Percentiles rank a stretch among this genome's conserved stretches.
Evolutionary conservation across 768 basidiomycete species (phyloP).

Genomic region (Asterophora parasitica): DNA sequence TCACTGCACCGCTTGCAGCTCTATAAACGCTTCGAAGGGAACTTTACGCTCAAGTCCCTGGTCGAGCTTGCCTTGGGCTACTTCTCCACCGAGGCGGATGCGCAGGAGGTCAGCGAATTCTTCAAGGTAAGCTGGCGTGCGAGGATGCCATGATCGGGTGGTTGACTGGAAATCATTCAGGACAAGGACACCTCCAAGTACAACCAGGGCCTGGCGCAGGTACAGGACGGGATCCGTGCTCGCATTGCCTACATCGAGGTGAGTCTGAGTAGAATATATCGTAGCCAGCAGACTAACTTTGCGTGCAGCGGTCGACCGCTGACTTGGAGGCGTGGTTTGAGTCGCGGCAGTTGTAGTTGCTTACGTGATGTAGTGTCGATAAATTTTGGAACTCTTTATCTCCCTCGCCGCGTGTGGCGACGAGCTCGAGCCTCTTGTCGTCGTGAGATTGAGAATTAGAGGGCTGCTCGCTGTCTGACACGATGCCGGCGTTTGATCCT

Average conservation of each 20-base stretch:
- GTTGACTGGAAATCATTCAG: conserved; percentile 30
- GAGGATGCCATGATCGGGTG: conserved; percentile 3
- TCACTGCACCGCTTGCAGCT: conserved; percentile 33
- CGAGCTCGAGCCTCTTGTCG: conserved; percentile 16
- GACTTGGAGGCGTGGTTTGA: conserved; percentile 56
- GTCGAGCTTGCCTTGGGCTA: conserved; percentile 29
- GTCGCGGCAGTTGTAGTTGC: conserved; percentile 20
- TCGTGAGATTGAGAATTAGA: conserved; percentile 9
- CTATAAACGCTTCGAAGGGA: conserved; percentile 66
- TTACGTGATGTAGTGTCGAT: conserved; percentile 18
- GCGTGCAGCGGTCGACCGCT: conserved; percentile 47
- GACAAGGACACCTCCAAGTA: conserved; percentile 69
- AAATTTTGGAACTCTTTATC: conserved; percentile 20
- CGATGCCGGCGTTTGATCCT: conserved; percentile 78
- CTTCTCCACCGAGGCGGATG: conserved; percentile 68
- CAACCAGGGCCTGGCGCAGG: conserved; percentile 57
- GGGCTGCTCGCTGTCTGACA: conserved; percentile 17
- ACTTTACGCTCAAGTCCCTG: conserved; percentile 51
- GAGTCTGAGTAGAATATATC: conserved; percentile 8
- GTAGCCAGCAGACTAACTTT: neutral
- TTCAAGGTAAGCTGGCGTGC: conserved; percentile 54
- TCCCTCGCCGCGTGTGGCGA: conserved; percentile 17
- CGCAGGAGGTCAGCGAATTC: conserved; percentile 56
- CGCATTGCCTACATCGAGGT: conserved; percentile 62
- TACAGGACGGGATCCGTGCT: conserved; percentile 62